phyloP scores from a whole-genome alignment of 2,329 filamentous ascomycete species.

The Clarireedia monteithiana region DNA sequence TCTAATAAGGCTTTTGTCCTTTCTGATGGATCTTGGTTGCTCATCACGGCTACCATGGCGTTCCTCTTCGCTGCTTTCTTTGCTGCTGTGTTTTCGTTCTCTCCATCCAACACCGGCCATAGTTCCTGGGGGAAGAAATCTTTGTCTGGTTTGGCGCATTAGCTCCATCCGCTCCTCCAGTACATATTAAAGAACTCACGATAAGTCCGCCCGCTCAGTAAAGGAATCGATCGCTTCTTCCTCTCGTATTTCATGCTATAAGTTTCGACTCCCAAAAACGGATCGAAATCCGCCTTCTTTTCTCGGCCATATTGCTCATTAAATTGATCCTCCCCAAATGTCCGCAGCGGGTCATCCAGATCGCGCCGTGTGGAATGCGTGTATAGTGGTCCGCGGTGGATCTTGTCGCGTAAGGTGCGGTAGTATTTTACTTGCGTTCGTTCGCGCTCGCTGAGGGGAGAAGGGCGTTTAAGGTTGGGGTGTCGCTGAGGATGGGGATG shows the following conservation, averaged over 20 bases:
- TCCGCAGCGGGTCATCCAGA: constrained; percentile 32
- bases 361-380: constrained; percentile 26
- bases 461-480: constrained; percentile 30
- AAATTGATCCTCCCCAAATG: constrained; percentile 35
- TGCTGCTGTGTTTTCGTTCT: constrained; percentile 25
- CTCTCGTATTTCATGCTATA: constrained; percentile 51
- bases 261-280: constrained; percentile 53
- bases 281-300: constrained; percentile 42
- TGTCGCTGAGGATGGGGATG: constrained; percentile 19
- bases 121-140: constrained; percentile 52
- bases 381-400: constrained; percentile 54
- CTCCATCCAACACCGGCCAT: constrained; percentile 42
- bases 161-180: neutral
- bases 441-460: constrained; percentile 37
- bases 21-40: constrained; percentile 26
- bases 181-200: constrained; percentile 33
- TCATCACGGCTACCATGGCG: constrained; percentile 22
- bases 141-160: constrained; percentile 35
- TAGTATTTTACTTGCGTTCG: constrained; percentile 40
- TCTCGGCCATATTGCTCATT: constrained; percentile 27
- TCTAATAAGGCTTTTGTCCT: constrained; percentile 13
- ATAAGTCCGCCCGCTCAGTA: constrained; percentile 45
- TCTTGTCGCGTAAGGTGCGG: constrained; percentile 42
- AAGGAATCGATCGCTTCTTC: constrained; percentile 46
- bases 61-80: constrained; percentile 24